A percentile compares a stretch with the other conserved stretches of the same genome.
Conservation (phyloP, 2,329 filamentous ascomycete species). For the Exophiala xenobiotica region DNA sequence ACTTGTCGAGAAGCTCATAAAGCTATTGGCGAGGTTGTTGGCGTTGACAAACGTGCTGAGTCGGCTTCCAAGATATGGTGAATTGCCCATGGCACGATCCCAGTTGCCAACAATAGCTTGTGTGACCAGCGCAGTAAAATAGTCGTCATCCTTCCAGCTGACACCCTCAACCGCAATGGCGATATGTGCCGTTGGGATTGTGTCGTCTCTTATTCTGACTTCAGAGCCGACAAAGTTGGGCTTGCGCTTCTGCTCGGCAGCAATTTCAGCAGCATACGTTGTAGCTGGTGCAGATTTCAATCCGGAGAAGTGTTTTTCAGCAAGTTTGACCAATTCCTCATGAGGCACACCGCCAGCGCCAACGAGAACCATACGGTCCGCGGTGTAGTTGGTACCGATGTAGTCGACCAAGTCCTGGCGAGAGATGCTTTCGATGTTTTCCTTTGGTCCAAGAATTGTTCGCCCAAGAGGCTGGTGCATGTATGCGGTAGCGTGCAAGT, state of each 20-base stretch:
- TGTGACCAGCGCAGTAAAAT: slow-evolving; percentile 95
- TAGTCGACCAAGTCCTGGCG: slow-evolving; percentile 88
- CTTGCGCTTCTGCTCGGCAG: slow-evolving; percentile 76
- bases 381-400: slow-evolving; percentile 99
- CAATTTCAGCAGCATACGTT: slow-evolving; percentile 68
- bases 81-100: slow-evolving; percentile 98
- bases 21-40: slow-evolving; percentile 96
- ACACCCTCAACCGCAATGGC: slow-evolving; percentile 99
- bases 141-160: slow-evolving; percentile 98
- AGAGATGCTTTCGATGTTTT: slow-evolving; percentile 97
- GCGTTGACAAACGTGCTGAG: slow-evolving; percentile 92
- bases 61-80: slow-evolving; percentile 96
- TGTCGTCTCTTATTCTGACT: slow-evolving; percentile 92
- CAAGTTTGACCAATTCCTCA: slow-evolving; percentile 88
- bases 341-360: slow-evolving; percentile 93
- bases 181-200: slow-evolving; percentile 93
- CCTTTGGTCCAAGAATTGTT: slow-evolving; percentile 93
- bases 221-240: slow-evolving; percentile 97
- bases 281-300: slow-evolving; percentile 74
- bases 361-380: slow-evolving; percentile 98
- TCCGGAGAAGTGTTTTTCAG: slow-evolving; percentile 88
- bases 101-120: slow-evolving; percentile 99
- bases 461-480: slow-evolving; percentile 94
- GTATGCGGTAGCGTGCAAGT: slow-evolving; percentile 97
- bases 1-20: slow-evolving; percentile 99